These are phyloP conservation scores for Aspergillus pseudotamarii DNA, from an alignment of 2,329 filamentous ascomycete species.

Conservation along the genomic window DNA sequence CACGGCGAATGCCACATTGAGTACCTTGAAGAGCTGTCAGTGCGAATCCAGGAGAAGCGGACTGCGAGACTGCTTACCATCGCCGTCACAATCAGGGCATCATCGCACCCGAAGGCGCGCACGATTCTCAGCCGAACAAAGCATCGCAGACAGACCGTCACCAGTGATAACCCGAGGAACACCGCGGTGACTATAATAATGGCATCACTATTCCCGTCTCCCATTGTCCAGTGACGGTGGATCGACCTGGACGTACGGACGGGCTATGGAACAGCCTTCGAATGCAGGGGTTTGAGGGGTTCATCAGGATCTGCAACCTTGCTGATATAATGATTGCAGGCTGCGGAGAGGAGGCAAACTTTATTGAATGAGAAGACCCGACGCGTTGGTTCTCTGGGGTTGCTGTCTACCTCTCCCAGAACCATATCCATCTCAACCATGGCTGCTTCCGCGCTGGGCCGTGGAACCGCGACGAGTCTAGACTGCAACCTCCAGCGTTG, in stretches of 20 bases:
- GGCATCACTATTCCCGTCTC: not conserved
- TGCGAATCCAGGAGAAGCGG: not conserved
- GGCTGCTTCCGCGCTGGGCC: not conserved
- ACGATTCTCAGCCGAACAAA: not conserved
- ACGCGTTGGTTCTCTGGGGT: too few species aligned
- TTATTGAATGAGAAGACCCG: not conserved
- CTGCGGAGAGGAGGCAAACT: not conserved
- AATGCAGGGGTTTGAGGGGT: not conserved
- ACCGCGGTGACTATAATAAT: not conserved
- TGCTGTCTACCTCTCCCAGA: too few species aligned
- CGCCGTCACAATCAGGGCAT: not conserved
- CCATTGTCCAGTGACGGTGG: not conserved
- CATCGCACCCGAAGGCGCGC: not conserved
- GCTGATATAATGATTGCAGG: not conserved
- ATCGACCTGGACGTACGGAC: not conserved
- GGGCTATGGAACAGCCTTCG: not conserved
- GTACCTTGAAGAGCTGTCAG: conserved; percentile 13
- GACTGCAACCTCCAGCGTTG: not conserved
- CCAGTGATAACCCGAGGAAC: not conserved
- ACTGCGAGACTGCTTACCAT: not conserved
- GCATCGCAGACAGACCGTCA: not conserved
- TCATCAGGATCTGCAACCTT: not conserved
- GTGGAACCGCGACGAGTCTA: not conserved
- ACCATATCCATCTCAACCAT: not conserved
- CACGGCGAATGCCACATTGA: conserved; percentile 31